phyloP scores from a whole-genome alignment of 495 filamentous ascomycete genomes.

The Rhypophila decipiens region DNA sequence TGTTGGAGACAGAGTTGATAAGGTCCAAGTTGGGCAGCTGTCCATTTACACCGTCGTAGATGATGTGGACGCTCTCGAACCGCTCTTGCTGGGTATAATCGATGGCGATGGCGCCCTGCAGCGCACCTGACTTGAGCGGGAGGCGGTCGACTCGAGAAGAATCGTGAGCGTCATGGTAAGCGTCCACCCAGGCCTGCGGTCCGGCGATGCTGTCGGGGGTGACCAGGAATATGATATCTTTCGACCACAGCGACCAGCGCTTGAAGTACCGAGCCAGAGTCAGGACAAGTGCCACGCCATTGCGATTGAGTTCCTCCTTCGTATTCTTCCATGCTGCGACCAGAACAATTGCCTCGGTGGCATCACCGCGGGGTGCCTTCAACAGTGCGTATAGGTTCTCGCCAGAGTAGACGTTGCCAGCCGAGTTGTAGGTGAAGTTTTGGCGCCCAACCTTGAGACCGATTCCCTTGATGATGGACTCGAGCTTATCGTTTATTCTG shows the following conservation, averaged over 20 bases:
- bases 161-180: slow-evolving; percentile 84
- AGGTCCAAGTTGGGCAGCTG: slow-evolving; percentile 93
- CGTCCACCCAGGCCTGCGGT: slow-evolving; percentile 94
- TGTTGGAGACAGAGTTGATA: slow-evolving; percentile 85
- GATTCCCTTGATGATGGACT: slow-evolving; percentile 63
- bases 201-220: slow-evolving; percentile 83
- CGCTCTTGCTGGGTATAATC: slow-evolving; percentile 81
- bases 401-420: slow-evolving; percentile 65
- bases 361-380: slow-evolving; percentile 92
- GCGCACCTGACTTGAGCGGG: slow-evolving; percentile 81
- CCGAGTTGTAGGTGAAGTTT: slow-evolving; percentile 68
- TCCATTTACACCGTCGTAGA: slow-evolving; percentile 95
- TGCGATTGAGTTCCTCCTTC: slow-evolving; percentile 71
- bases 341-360: slow-evolving; percentile 95
- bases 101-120: slow-evolving; percentile 89
- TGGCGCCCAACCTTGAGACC: slow-evolving; percentile 84
- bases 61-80: slow-evolving; percentile 80
- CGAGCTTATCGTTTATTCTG: slow-evolving; percentile 63
- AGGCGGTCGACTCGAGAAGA: slow-evolving; percentile 63
- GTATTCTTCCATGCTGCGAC: slow-evolving; percentile 85
- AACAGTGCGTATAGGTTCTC: slow-evolving; percentile 93
- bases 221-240: slow-evolving; percentile 92
- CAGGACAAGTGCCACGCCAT: slow-evolving; percentile 77
- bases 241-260: slow-evolving; percentile 96
- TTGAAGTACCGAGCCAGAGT: slow-evolving; percentile 93